phyloP scores from a whole-genome alignment of 108 stramenopile genomes.

The Licmophora abbreviata region DNA sequence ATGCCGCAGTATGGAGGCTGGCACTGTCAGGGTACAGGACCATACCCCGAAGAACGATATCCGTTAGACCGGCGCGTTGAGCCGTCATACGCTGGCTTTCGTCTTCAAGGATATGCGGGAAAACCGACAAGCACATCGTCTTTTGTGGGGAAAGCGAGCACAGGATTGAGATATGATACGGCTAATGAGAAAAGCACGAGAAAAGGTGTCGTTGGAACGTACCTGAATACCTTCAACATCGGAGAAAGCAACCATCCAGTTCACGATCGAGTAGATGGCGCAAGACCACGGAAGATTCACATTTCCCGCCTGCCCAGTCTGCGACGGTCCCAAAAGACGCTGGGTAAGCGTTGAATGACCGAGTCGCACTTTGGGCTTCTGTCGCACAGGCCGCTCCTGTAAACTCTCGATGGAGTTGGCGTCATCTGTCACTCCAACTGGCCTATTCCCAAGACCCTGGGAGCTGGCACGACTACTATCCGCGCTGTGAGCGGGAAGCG shows the following conservation, averaged over 20 bases:
- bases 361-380: conserved; percentile 32
- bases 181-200: no score
- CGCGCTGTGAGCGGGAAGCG: no score
- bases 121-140: conserved; percentile 70
- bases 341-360: conserved; percentile 62
- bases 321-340: conserved; percentile 51
- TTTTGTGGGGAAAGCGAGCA: no score
- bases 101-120: conserved; percentile 69
- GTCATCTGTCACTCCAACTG: no score
- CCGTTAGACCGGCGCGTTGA: conserved; percentile 67
- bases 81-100: conserved; percentile 67
- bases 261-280: conserved; percentile 81
- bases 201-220: no score
- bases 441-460: not conserved
- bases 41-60: conserved; percentile 76
- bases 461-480: not conserved
- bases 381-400: no score
- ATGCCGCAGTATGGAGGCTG: conserved; percentile 72
- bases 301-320: conserved; percentile 25
- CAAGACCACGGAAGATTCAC: conserved; percentile 76
- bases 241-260: conserved; percentile 82
- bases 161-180: no score
- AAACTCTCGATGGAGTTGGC: no score
- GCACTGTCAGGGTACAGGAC: conserved; percentile 73
- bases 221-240: conserved; percentile 88